Conservation (phyloP, 2,329 filamentous ascomycete genomes). For the Sphaerulina musiva region DNA sequence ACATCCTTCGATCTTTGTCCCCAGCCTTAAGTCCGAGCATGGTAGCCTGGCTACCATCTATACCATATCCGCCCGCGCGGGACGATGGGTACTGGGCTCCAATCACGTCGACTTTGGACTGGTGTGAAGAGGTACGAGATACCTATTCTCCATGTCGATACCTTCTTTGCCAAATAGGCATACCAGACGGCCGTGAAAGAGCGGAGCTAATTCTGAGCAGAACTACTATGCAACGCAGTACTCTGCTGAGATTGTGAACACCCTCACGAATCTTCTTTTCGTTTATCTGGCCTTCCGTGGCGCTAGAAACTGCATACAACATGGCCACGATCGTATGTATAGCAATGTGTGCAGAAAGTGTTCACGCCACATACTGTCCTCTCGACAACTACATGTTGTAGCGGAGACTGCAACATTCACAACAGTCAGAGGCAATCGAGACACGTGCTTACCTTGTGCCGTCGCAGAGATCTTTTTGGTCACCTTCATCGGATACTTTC, state of each 20-base stretch:
- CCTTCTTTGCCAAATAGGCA: background rate
- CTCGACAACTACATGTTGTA: no score
- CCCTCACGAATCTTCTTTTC: slow-evolving; percentile 76
- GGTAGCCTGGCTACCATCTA: slow-evolving; percentile 27
- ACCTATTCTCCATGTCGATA: background rate
- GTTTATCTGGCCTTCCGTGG: slow-evolving; percentile 71
- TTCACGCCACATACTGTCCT: no score
- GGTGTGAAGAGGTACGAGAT: slow-evolving; percentile 65
- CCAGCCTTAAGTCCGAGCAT: slow-evolving; percentile 32
- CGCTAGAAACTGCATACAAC: slow-evolving; percentile 60
- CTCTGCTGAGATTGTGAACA: slow-evolving; percentile 70
- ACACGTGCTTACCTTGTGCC: background rate
- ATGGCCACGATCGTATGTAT: slow-evolving; percentile 56
- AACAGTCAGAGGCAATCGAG: background rate
- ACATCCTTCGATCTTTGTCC: background rate
- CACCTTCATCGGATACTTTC: slow-evolving; percentile 54
- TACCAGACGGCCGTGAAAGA: background rate
- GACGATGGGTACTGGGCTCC: slow-evolving; percentile 52
- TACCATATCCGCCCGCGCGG: slow-evolving; percentile 29
- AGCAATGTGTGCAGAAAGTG: background rate
- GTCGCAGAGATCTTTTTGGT: slow-evolving; percentile 59
- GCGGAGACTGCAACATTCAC: no score
- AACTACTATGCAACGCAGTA: slow-evolving; percentile 71
- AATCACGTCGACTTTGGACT: slow-evolving; percentile 67
- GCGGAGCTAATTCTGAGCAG: slow-evolving; percentile 37